Evolutionary conservation across 352 stramenopile genomes (phyloP), one percentile per base, ranked within the genome.

Genomic region (Phytophthora ramorum): DNA sequence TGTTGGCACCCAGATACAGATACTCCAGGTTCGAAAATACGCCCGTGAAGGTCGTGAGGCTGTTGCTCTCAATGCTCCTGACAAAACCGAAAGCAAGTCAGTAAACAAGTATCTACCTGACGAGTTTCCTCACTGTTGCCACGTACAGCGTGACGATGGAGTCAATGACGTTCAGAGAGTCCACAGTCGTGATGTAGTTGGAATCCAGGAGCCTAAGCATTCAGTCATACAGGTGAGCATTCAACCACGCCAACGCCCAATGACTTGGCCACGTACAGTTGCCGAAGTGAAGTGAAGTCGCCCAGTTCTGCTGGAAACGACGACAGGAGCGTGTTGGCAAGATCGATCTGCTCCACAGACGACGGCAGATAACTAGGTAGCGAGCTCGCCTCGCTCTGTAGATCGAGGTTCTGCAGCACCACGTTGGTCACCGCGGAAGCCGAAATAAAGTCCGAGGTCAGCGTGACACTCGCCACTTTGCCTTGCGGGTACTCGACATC

Each of bases 21-120:
- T 75, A 77, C 30, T 71, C 73, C 20, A 89, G 50, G 47, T 76
- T 73, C 0, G 73, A 63, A 66, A 82, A 90, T 37, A 89, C 85
- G 48, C 67, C 66, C 1, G 75, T 73, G 59, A 77, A 91, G 34
- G 63, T 67, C 41, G 64, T 71, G 52, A 87, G 64, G 32, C 81
- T 82, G 77, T 91, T 91, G 58, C 85, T 73, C 17, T 79, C 78
- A 13, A 91, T 62, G 34, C 79, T 90, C 44, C 63, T 30, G 20
- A 45, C 7, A 56, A 32, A 52, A 35, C 7, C 8, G 26, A 26
- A 43, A 19, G 14, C 48, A 22, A 1, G 4, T 30, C 22, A 35
- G 13, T 20, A 32, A 17, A 41, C n/a, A 49, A 24, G 3, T 14
- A 14, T 38, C 10, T 38, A 9, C n/a, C 22, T 7, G 32, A 32